phyloP scores from a whole-genome alignment of 2,329 filamentous ascomycete genomes.

The Diplocarpon rosae region DNA sequence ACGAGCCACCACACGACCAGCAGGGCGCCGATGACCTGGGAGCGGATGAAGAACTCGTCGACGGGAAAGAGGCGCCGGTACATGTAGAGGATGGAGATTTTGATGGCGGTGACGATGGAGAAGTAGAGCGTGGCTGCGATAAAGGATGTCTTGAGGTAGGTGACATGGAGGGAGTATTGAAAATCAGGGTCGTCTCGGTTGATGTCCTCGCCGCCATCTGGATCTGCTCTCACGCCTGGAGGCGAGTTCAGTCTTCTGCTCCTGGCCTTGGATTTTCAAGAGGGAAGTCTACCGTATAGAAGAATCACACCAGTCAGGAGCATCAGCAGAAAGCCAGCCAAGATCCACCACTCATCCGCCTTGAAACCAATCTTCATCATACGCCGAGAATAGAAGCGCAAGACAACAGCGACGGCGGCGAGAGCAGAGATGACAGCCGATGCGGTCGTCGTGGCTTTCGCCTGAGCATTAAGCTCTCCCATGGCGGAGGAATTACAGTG shows the following conservation, averaged over 20 bases:
- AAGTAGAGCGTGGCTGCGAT: constrained; percentile 3
- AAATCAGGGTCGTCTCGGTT: constrained; percentile 3
- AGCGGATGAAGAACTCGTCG: constrained; percentile 1
- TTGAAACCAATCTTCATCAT: not conserved
- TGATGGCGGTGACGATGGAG: constrained; percentile 3
- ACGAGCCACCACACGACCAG: constrained; percentile 1
- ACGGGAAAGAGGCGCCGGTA: constrained; percentile 1
- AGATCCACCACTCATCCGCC: constrained; percentile 3
- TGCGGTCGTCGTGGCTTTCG: constrained; percentile 1
- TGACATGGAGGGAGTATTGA: not conserved
- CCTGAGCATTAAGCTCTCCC: not conserved
- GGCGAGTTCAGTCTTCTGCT: not conserved
- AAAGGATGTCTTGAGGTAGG: constrained; percentile 3
- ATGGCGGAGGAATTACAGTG: not conserved
- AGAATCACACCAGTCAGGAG: not conserved
- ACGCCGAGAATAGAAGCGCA: constrained; percentile 1
- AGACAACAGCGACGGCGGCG: not conserved
- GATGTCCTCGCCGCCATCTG: not conserved
- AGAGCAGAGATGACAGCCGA: not conserved
- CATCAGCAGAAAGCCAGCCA: not conserved
- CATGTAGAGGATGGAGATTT: constrained; percentile 2
- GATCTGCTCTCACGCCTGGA: constrained; percentile 1
- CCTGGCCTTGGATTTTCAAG: too few species aligned
- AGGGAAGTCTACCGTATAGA: not conserved
- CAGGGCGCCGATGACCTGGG: constrained; percentile 1